Conservation (phyloP, 2,329 filamentous ascomycete species). For the Catunica adiposa region DNA sequence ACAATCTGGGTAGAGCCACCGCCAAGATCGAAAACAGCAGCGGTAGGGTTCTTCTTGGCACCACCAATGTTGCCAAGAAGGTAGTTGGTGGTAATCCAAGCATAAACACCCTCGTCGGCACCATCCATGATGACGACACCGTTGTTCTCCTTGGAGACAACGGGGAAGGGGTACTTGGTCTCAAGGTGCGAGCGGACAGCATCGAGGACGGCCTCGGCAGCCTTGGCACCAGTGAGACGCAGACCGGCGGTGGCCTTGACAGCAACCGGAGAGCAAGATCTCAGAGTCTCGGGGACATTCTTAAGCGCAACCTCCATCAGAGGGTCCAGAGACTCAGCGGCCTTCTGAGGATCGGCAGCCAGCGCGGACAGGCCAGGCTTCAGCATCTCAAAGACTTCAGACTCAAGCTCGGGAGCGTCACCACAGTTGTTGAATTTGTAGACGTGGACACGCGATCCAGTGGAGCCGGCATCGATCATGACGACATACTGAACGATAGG, state of each 20-base stretch:
- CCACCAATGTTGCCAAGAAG: constrained; percentile 93
- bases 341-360: constrained; percentile 67
- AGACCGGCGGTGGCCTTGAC: constrained; percentile 95
- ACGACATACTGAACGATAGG: constrained; percentile 93
- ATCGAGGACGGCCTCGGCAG: constrained; percentile 68
- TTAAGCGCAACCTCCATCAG: constrained; percentile 75
- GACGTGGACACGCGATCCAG: constrained; percentile 91
- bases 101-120: constrained; percentile 91
- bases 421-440: constrained; percentile 97
- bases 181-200: constrained; percentile 75
- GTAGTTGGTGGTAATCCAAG: constrained; percentile 99
- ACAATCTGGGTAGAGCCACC: constrained; percentile 97
- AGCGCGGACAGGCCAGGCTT: constrained; percentile 79
- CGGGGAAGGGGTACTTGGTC: constrained; percentile 82
- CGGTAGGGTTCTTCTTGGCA: constrained; percentile 76
- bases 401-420: constrained; percentile 80
- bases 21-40: constrained; percentile 88
- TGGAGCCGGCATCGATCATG: constrained; percentile 98
- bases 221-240: constrained; percentile 65
- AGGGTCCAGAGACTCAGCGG: constrained; percentile 75
- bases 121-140: constrained; percentile 97
- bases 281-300: constrained; percentile 72
- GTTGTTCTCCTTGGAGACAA: constrained; percentile 67
- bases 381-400: constrained; percentile 87
- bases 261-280: constrained; percentile 84